Percentiles rank a stretch among this genome's conserved stretches.
Evolutionary conservation across 2,329 filamentous ascomycete genomes (phyloP).

Genomic region (Ceratocystiopsis sp.): DNA sequence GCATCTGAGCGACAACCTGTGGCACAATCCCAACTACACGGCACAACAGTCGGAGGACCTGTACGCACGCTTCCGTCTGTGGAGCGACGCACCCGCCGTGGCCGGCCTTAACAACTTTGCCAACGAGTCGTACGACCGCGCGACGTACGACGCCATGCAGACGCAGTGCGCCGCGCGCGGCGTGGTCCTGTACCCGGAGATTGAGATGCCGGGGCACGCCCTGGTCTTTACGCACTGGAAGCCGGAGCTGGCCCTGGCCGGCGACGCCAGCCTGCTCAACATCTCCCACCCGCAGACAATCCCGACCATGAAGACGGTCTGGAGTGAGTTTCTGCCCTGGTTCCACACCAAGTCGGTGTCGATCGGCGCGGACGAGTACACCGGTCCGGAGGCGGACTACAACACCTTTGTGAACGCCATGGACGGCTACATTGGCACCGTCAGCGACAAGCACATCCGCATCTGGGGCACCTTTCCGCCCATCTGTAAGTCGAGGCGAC

Average conservation of each 20-base stretch:
- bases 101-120: conserved; percentile 28
- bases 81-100: too few species aligned
- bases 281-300: conserved; percentile 36
- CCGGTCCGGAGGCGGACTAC: conserved; percentile 26
- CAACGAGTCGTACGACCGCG: conserved; percentile 37
- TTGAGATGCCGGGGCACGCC: conserved; percentile 41
- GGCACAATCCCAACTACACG: conserved; percentile 31
- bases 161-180: conserved; percentile 33
- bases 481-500: conserved; percentile 14
- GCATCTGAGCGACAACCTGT: conserved; percentile 39
- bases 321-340: conserved; percentile 36
- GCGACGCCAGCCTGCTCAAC: conserved; percentile 33
- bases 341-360: conserved; percentile 37
- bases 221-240: conserved; percentile 42
- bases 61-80: conserved; percentile 34
- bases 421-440: conserved; percentile 24
- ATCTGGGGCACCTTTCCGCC: conserved; percentile 42
- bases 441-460: conserved; percentile 26
- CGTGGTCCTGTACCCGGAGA: conserved; percentile 41
- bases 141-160: conserved; percentile 35
- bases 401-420: conserved; percentile 35
- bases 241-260: conserved; percentile 31
- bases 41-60: conserved; percentile 28
- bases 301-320: conserved; percentile 33
- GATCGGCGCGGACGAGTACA: conserved; percentile 40